phyloP scores from a whole-genome alignment of 202 grass and related monocot genomes.

The Musa balbisiana region DNA sequence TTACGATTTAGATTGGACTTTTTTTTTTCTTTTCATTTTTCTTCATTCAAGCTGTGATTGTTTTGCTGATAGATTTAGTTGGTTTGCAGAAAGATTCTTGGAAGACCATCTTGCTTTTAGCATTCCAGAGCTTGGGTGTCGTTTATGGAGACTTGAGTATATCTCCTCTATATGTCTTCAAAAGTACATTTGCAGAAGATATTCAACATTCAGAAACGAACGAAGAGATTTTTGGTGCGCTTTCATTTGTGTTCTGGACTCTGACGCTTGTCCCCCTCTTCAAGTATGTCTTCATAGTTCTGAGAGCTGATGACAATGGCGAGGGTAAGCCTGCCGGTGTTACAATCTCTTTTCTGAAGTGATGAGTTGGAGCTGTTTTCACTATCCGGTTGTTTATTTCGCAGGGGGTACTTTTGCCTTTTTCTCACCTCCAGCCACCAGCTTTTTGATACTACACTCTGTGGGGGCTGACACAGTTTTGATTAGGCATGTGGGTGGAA shows the following conservation, averaged over 20 bases:
- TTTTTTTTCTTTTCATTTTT: too few relatives aligned
- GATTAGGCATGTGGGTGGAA: conserved; percentile 8
- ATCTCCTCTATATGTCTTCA: conserved; percentile 85
- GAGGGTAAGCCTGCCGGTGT: conserved; percentile 44
- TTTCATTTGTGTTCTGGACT: conserved; percentile 98
- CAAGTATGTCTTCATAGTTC: conserved; percentile 93
- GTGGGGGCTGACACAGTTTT: background rate
- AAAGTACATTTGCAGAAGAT: conserved; percentile 96
- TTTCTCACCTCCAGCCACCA: background rate
- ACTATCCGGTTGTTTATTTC: conserved; percentile 2
- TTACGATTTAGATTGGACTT: too few relatives aligned
- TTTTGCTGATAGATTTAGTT: conserved; percentile 1
- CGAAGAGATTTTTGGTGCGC: conserved; percentile 85
- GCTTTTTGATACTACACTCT: conserved; percentile 17
- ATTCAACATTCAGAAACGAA: conserved; percentile 89
- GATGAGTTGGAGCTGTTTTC: background rate
- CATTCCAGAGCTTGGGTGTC: conserved; percentile 93
- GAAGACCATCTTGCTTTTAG: conserved; percentile 73
- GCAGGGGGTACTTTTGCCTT: conserved; percentile 65
- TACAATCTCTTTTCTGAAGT: background rate
- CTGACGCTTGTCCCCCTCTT: conserved; percentile 86
- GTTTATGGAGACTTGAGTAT: conserved; percentile 95
- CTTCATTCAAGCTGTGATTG: background rate
- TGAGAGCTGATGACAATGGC: conserved; percentile 88
- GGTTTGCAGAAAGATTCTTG: conserved; percentile 73